Conservation (phyloP, 192 early-diverging fungal species). For the Backusella westeae region DNA sequence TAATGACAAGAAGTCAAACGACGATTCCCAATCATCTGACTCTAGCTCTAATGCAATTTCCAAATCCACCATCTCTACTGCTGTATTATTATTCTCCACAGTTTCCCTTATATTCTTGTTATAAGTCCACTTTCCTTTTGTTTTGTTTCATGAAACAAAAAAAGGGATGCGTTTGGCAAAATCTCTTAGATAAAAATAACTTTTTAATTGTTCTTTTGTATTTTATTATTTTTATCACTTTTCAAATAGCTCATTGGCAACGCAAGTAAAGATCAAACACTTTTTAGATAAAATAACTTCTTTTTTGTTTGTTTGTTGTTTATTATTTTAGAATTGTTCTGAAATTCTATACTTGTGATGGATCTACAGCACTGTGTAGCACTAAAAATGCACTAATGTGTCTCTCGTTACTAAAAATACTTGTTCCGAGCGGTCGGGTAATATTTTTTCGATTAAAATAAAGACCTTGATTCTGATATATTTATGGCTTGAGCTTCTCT, state of each 20-base stretch:
- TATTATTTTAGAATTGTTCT: background rate
- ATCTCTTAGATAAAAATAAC: background rate
- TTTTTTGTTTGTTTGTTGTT: background rate
- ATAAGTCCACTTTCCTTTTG: background rate
- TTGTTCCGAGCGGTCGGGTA: background rate
- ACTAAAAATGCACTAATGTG: background rate
- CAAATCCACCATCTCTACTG: background rate
- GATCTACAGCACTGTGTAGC: background rate
- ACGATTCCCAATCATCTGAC: background rate
- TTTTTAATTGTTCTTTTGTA: background rate
- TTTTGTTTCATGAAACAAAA: background rate
- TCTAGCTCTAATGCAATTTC: background rate
- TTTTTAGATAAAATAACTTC: background rate
- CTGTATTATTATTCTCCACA: background rate
- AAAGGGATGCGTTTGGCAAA: background rate
- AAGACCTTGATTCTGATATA: background rate
- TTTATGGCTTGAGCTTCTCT: background rate
- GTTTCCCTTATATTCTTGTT: background rate
- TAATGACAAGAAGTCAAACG: background rate
- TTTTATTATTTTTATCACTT: background rate
- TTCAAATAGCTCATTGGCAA: background rate
- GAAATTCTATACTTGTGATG: background rate
- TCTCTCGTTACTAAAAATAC: background rate
- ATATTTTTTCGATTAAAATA: background rate
- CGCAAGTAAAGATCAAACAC: background rate